A percentile compares a stretch with the other conserved stretches of the same genome.
These are phyloP conservation scores for Metschnikowia gelsemii DNA, from an alignment of 805 yeast species.

Conservation along the genomic window DNA sequence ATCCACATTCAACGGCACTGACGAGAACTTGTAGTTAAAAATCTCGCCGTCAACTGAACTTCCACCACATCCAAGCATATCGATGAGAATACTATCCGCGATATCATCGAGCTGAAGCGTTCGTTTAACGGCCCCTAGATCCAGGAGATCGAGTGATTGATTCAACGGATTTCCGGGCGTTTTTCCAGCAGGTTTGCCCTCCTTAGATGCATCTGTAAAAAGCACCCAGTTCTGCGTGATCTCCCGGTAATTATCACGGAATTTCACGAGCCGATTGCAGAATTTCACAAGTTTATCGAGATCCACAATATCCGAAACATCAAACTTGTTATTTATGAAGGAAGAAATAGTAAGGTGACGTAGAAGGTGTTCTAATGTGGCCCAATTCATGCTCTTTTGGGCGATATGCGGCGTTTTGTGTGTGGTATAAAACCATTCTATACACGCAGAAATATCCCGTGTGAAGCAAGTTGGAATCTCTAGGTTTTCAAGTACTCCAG, in stretches of 20 bases:
- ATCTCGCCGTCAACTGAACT: conserved; percentile 29
- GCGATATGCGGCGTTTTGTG: conserved; percentile 12
- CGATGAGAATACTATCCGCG: conserved; percentile 37
- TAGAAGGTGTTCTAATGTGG: conserved; percentile 28
- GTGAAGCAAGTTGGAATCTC: conserved; percentile 34
- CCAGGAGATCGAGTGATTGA: conserved; percentile 14
- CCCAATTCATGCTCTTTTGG: conserved; percentile 23
- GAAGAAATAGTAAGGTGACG: conserved; percentile 31
- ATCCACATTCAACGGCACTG: conserved; percentile 28
- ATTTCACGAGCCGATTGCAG: conserved; percentile 30
- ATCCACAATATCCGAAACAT: conserved; percentile 40
- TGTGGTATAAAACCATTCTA: conserved; percentile 35
- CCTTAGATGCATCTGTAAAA: conserved; percentile 30
- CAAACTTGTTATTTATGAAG: conserved; percentile 15
- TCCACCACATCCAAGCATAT: conserved; percentile 40
- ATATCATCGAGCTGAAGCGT: conserved; percentile 32
- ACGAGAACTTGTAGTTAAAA: conserved; percentile 30
- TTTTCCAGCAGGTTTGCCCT: conserved; percentile 9
- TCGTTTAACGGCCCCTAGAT: conserved; percentile 31
- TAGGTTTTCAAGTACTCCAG: conserved; percentile 25
- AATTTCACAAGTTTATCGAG: conserved; percentile 37
- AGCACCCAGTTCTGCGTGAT: conserved; percentile 37
- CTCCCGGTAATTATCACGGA: conserved; percentile 29
- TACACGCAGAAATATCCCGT: conserved; percentile 30
- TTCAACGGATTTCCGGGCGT: background rate